phyloP scores from a whole-genome alignment of 2,329 filamentous ascomycete species.

The Metarhizium humberi region DNA sequence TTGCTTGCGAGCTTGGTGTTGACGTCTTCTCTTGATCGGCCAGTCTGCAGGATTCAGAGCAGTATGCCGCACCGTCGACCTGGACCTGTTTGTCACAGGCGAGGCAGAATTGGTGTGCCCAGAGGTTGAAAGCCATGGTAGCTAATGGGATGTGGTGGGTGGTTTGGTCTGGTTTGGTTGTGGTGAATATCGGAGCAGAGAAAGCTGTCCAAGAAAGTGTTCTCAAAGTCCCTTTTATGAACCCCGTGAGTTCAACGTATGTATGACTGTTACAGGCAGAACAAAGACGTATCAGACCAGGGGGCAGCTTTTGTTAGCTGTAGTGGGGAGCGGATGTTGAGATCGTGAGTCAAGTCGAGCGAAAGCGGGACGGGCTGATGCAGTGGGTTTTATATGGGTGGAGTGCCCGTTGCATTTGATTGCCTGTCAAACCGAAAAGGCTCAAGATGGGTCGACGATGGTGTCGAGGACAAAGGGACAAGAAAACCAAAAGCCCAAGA shows the following conservation, averaged over 20 bases:
- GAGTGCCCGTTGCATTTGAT: neutral
- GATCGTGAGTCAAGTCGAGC: conserved; percentile 11
- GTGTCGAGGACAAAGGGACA: neutral
- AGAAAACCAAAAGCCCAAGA: neutral
- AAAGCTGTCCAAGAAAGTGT: conserved; percentile 1
- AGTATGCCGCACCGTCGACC: conserved; percentile 74
- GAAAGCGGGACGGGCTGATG: conserved; percentile 9
- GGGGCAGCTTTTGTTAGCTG: neutral
- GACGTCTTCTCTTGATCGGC: conserved; percentile 74
- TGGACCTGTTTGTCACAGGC: conserved; percentile 74
- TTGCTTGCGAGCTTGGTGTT: conserved; percentile 46
- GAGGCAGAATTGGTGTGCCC: conserved; percentile 89
- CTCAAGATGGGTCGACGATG: neutral
- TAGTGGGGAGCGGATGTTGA: conserved; percentile 7
- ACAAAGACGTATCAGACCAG: neutral
- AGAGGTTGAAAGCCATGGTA: conserved; percentile 49
- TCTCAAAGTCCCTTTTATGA: neutral
- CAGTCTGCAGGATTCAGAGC: conserved; percentile 83
- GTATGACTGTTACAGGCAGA: neutral
- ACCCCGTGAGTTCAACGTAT: neutral
- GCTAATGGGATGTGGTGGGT: conserved; percentile 3
- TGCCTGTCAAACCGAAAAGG: neutral
- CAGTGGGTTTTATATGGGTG: conserved; percentile 1
- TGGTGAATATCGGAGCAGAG: conserved; percentile 2
- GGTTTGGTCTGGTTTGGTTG: conserved; percentile 12